Evolutionary conservation across 768 basidiomycete genomes (phyloP).

Genomic region (Phylloporus scabripes): DNA sequence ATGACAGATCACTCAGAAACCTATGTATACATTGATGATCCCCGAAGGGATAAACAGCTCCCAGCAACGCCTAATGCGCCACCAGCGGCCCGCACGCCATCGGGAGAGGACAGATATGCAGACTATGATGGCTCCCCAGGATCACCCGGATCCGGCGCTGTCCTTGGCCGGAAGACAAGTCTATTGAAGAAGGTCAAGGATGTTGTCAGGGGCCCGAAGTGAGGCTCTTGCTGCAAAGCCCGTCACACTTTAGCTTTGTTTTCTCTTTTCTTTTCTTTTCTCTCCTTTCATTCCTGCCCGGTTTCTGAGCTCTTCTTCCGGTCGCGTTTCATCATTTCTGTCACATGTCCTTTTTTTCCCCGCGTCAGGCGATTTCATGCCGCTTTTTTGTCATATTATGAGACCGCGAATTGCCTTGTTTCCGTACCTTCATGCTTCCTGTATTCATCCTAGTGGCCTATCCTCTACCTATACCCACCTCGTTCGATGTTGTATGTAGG

Average conservation of each 20-base stretch:
- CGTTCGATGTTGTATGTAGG: constrained; percentile 32
- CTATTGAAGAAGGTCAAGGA: constrained; percentile 75
- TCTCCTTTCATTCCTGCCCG: constrained; percentile 4
- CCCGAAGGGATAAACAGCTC: constrained; percentile 49
- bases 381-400: not conserved
- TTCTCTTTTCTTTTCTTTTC: constrained; percentile 4
- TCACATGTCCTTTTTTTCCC: not conserved
- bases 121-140: constrained; percentile 46
- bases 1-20: constrained; percentile 39
- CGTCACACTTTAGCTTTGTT: constrained; percentile 5
- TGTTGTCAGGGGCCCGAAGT: constrained; percentile 57
- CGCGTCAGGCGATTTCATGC: constrained; percentile 3
- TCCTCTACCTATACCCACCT: constrained; percentile 31
- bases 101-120: constrained; percentile 31
- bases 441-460: constrained; percentile 29
- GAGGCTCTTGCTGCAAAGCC: constrained; percentile 10
- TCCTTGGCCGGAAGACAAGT: constrained; percentile 68
- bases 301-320: constrained; percentile 6
- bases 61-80: constrained; percentile 38
- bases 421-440: constrained; percentile 21
- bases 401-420: constrained; percentile 10
- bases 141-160: constrained; percentile 35
- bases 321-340: not conserved
- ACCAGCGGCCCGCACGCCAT: constrained; percentile 18
- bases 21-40: constrained; percentile 60